These are phyloP conservation scores for Volvariella volvacea DNA, from an alignment of 1,284 basidiomycete species.

Conservation along the genomic window DNA sequence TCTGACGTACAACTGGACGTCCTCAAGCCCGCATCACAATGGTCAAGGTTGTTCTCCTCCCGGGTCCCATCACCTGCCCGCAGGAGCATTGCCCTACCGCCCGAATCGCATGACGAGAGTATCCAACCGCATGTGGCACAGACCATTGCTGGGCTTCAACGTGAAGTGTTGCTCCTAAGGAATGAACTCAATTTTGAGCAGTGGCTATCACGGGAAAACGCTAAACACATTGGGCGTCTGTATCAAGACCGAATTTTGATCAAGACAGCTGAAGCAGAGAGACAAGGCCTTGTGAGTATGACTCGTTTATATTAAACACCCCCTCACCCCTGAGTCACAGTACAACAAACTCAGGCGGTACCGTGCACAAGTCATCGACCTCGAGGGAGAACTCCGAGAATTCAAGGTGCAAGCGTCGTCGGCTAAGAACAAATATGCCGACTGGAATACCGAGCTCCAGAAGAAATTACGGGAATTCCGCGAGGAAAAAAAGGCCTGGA, in stretches of 20 bases:
- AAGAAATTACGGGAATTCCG: slow-evolving; percentile 59
- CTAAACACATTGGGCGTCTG: slow-evolving; percentile 71
- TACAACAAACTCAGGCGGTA: slow-evolving; percentile 74
- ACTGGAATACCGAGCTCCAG: slow-evolving; percentile 67
- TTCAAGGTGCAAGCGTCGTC: slow-evolving; percentile 58
- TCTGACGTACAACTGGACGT: slow-evolving; percentile 58
- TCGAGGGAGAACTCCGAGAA: slow-evolving; percentile 57
- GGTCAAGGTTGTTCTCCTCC: slow-evolving; percentile 36
- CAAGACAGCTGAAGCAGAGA: slow-evolving; percentile 68
- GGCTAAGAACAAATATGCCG: slow-evolving; percentile 60
- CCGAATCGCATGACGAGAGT: slow-evolving; percentile 14
- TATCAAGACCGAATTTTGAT: slow-evolving; percentile 68
- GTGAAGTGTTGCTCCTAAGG: slow-evolving; percentile 64
- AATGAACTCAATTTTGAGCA: slow-evolving; percentile 79
- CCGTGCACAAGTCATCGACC: slow-evolving; percentile 50
- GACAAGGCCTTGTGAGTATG: slow-evolving; percentile 69
- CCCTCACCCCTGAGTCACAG: slow-evolving; percentile 25
- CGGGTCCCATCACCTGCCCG: slow-evolving; percentile 3
- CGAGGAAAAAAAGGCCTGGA: slow-evolving; percentile 64
- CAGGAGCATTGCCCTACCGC: slow-evolving; percentile 1
- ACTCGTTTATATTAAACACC: not conserved
- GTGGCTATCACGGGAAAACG: slow-evolving; percentile 73
- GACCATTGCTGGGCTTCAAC: slow-evolving; percentile 62
- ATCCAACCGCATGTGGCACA: slow-evolving; percentile 44
- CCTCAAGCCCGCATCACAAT: slow-evolving; percentile 37